Conservation (phyloP, 2,329 filamentous ascomycete species). For the Aspergillus fijiensis region DNA sequence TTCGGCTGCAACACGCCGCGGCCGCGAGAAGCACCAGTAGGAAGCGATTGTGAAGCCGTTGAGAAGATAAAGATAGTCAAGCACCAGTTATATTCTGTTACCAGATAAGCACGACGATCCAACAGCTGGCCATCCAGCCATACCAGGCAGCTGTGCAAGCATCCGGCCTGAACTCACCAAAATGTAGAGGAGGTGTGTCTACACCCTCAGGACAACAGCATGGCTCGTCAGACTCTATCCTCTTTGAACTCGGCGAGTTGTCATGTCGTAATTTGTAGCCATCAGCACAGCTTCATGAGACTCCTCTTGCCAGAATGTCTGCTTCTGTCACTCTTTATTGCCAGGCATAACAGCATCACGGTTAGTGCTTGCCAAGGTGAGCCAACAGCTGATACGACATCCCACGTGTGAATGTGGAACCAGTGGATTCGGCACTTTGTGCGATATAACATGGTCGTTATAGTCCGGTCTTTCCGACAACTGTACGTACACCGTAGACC, state of each 20-base stretch:
- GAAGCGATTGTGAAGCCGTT: neutral
- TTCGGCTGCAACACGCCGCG: neutral
- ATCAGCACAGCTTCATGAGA: no score
- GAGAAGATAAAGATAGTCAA: neutral
- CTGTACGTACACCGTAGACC: neutral
- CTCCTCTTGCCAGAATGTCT: no score
- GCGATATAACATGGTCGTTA: neutral
- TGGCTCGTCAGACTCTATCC: no score
- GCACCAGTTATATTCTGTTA: neutral
- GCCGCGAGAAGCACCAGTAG: neutral
- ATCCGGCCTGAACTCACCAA: neutral
- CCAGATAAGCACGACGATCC: neutral
- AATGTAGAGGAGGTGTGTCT: no score
- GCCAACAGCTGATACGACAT: no score
- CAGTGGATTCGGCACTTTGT: neutral
- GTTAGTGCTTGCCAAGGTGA: neutral
- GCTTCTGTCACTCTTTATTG: no score
- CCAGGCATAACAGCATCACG: neutral
- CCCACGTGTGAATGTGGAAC: neutral
- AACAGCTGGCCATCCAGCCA: neutral
- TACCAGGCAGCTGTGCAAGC: conserved; percentile 2
- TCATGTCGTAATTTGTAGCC: no score
- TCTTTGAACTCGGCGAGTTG: no score
- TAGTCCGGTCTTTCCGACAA: neutral
- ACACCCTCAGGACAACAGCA: no score